Evolutionary conservation across 768 basidiomycete species (phyloP).

Genomic region (Dacryopinax spathularia): DNA sequence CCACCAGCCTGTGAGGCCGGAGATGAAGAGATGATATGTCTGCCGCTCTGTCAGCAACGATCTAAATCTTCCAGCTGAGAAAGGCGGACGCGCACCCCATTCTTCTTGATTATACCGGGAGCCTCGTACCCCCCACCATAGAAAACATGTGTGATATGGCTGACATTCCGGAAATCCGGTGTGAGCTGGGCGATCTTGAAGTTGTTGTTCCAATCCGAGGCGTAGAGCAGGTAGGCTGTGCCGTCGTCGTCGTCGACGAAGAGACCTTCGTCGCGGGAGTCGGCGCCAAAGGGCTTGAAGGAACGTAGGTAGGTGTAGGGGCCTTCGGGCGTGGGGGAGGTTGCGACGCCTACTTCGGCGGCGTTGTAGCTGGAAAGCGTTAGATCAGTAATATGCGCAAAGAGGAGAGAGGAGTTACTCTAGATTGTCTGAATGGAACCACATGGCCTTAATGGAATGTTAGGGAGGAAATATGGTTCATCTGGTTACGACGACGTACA

Average conservation of each 20-base stretch:
- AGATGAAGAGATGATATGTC: conserved; percentile 46
- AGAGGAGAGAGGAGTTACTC: conserved; percentile 29
- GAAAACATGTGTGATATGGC: conserved; percentile 24
- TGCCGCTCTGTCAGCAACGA: conserved; percentile 12
- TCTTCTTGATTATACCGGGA: conserved; percentile 47
- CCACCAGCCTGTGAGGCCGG: conserved; percentile 42
- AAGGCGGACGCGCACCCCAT: conserved; percentile 28
- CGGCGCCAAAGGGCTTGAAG: conserved; percentile 42
- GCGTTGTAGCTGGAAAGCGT: conserved; percentile 37
- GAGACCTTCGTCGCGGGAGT: conserved; percentile 46
- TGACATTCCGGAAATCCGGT: conserved; percentile 44
- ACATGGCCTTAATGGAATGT: conserved; percentile 46
- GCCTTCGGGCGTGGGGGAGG: conserved; percentile 43
- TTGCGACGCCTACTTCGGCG: conserved; percentile 50
- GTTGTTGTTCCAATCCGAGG: conserved; percentile 54
- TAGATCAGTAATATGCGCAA: not conserved
- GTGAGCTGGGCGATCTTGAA: conserved; percentile 49
- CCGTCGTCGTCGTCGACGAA: conserved; percentile 40
- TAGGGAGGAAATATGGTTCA: not conserved
- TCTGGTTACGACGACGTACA: conserved; percentile 19
- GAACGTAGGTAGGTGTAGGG: conserved; percentile 44
- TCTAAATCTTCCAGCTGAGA: not conserved
- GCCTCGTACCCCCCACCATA: conserved; percentile 38
- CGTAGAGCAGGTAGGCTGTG: conserved; percentile 46
- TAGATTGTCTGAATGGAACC: conserved; percentile 53